Conservation (phyloP, 1,139 yeast genomes). For the Suhomyces bolitotheri region DNA sequence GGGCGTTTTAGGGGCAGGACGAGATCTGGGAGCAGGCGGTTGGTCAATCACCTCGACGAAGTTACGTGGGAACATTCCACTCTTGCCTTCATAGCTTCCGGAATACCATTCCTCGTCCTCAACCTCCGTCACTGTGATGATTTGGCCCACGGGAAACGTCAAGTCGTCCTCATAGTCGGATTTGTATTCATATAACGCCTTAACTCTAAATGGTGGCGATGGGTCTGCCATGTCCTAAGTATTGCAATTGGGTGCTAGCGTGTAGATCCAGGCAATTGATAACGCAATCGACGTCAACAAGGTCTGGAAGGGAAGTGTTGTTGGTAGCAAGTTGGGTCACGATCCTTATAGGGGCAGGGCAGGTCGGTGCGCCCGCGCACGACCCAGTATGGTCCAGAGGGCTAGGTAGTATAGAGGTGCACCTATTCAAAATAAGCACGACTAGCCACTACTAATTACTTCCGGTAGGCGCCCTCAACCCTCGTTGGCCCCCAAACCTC, state of each 20-base stretch:
- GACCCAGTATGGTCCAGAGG: constrained; percentile 5
- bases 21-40: constrained; percentile 14
- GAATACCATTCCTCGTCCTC: constrained; percentile 93
- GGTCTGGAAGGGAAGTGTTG: background rate
- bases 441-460: background rate
- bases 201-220: constrained; percentile 62
- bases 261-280: background rate
- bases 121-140: constrained; percentile 68
- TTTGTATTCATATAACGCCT: constrained; percentile 67
- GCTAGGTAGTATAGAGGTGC: too few relatives aligned
- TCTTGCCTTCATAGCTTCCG: constrained; percentile 59
- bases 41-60: constrained; percentile 56
- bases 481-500: background rate
- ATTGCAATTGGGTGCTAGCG: too few relatives aligned
- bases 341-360: constrained; percentile 9
- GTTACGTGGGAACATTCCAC: constrained; percentile 87
- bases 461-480: background rate
- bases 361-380: constrained; percentile 4
- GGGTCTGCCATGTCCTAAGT: constrained; percentile 20
- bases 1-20: constrained; percentile 9
- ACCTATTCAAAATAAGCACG: too few relatives aligned
- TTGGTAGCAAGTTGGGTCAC: constrained; percentile 2
- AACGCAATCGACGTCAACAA: constrained; percentile 1
- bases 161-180: constrained; percentile 88
- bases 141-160: constrained; percentile 63